Conservation (phyloP, 2,329 filamentous ascomycete species). For the Cytospora leucostoma region DNA sequence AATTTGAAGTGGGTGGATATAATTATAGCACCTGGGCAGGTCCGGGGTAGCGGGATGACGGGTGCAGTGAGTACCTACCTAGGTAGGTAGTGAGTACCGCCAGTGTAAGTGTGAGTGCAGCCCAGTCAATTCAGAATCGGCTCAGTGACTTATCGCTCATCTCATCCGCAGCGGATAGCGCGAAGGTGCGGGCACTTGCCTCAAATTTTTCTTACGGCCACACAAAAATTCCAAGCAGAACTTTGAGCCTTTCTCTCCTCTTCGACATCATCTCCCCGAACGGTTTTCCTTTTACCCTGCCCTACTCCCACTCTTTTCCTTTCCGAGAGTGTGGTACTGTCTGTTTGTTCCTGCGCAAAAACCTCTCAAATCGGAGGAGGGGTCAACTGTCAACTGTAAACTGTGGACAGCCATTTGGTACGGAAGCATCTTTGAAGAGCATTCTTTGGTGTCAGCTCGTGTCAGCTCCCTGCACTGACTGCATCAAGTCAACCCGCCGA, state of each 20-base stretch:
- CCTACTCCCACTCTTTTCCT: neutral
- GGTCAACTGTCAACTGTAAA: neutral
- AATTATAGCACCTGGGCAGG: no score
- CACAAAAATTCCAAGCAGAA: neutral
- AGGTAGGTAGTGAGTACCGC: neutral
- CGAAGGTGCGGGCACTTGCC: constrained; percentile 3
- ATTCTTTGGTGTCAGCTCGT: constrained; percentile 1
- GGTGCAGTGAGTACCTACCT: no score
- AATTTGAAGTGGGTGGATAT: no score
- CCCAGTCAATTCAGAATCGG: neutral
- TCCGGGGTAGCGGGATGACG: no score
- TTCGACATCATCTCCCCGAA: neutral
- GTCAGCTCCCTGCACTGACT: no score
- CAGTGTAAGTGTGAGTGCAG: neutral
- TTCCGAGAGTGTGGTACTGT: neutral
- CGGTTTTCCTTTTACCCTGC: constrained; percentile 3
- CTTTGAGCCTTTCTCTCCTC: constrained; percentile 3
- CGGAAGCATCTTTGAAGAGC: neutral
- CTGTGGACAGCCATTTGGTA: neutral
- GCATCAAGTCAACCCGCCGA: neutral
- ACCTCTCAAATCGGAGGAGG: neutral
- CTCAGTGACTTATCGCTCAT: constrained; percentile 2
- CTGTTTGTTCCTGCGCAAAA: neutral
- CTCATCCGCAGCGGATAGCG: constrained; percentile 1
- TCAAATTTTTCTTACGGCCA: constrained; percentile 3